Evolutionary conservation across 139 green algal genomes (phyloP).

Genomic region (Closterium sp.): DNA sequence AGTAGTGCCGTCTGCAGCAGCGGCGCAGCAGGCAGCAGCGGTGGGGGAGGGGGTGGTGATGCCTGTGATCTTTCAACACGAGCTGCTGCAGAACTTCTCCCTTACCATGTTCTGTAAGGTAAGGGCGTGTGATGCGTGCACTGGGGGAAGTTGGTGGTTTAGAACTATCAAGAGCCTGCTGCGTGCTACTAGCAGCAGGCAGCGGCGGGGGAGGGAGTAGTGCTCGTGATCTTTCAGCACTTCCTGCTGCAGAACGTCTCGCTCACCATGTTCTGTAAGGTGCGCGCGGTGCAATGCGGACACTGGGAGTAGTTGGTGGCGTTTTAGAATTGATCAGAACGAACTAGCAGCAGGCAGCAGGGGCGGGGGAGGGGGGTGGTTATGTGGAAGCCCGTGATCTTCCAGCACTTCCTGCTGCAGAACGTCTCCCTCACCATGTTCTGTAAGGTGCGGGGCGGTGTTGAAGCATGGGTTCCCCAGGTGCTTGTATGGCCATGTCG

Average conservation of each 20-base stretch:
- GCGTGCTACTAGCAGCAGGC: too few species aligned
- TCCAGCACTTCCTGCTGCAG: slow-evolving; percentile 88
- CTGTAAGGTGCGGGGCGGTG: neutral
- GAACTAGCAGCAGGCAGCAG: too few species aligned
- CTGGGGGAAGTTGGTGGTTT: too few species aligned
- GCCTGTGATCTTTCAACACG: slow-evolving; percentile 84
- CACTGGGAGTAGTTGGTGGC: too few species aligned
- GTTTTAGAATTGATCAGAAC: too few species aligned
- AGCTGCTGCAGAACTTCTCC: slow-evolving; percentile 91
- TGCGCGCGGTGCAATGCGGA: too few species aligned
- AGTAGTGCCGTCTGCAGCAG: neutral
- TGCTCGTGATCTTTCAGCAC: slow-evolving; percentile 82
- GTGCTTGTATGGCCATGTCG: neutral
- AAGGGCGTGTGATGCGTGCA: too few species aligned
- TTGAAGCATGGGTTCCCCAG: neutral
- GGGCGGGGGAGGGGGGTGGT: too few species aligned
- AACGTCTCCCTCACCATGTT: slow-evolving; percentile 92
- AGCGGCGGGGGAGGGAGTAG: too few species aligned
- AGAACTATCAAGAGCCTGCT: too few species aligned
- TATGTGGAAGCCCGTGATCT: too few species aligned
- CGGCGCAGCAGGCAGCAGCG: neutral
- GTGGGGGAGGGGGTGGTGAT: neutral
- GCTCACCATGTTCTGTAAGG: slow-evolving; percentile 94
- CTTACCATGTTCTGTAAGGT: slow-evolving; percentile 94
- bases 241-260: slow-evolving; percentile 91